These are phyloP conservation scores for Pichia sp. DNA, from an alignment of 1,139 yeast species.

Conservation along the genomic window DNA sequence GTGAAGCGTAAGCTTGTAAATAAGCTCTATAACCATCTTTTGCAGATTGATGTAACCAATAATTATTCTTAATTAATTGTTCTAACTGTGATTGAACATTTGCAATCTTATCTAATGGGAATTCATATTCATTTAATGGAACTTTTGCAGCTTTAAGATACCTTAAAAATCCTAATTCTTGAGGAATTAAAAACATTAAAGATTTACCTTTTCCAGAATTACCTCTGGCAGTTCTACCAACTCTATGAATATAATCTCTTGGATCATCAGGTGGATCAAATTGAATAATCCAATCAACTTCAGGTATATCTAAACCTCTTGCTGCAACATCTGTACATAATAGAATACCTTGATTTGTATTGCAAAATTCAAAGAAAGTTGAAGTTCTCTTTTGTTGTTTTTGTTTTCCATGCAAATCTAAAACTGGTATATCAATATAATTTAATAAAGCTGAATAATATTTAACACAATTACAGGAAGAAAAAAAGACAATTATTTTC, in stretches of 20 bases:
- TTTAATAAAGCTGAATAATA: slow-evolving; percentile 91
- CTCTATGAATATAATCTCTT: slow-evolving; percentile 95
- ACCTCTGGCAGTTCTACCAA: slow-evolving; percentile 98
- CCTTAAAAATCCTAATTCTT: slow-evolving; percentile 88
- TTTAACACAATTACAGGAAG: slow-evolving; percentile 95
- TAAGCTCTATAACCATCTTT: slow-evolving; percentile 96
- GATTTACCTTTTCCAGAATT: slow-evolving; percentile 87
- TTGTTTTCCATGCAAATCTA: slow-evolving; percentile 95
- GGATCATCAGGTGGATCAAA: slow-evolving; percentile 99
- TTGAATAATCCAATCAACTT: slow-evolving; percentile 97
- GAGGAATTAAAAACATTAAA: slow-evolving; percentile 89
- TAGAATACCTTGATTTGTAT: slow-evolving; percentile 88
- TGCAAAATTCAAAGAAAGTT: slow-evolving; percentile 95
- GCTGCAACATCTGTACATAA: slow-evolving; percentile 98
- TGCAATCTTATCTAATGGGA: slow-evolving; percentile 88
- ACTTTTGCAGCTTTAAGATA: slow-evolving; percentile 95
- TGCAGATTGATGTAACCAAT: slow-evolving; percentile 91
- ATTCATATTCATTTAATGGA: slow-evolving; percentile 93
- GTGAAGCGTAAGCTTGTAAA: slow-evolving; percentile 95
- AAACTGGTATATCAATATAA: slow-evolving; percentile 92
- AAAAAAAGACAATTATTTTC: slow-evolving; percentile 86
- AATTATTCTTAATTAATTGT: slow-evolving; percentile 84
- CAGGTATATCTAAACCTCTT: slow-evolving; percentile 94
- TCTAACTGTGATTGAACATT: slow-evolving; percentile 92
- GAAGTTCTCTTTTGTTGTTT: slow-evolving; percentile 97